A percentile compares a stretch with the other conserved stretches of the same genome.
Conservation (phyloP, 768 basidiomycete genomes). For the Boletus reticulatus region DNA sequence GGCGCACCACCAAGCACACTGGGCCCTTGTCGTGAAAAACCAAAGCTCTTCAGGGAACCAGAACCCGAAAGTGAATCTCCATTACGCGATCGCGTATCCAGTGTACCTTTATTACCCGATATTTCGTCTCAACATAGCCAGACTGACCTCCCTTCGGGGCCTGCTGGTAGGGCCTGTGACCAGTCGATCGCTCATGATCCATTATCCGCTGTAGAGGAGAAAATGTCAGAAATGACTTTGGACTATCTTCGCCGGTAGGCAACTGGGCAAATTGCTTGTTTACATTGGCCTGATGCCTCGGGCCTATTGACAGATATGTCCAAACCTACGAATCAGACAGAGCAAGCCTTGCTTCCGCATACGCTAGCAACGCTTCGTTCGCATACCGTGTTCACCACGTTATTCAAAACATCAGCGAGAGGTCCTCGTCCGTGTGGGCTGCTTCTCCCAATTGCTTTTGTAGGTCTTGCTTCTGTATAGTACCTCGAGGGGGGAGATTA, state of each 20-base stretch:
- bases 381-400: slow-evolving; percentile 25
- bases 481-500: background rate
- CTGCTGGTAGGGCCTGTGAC: background rate
- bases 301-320: slow-evolving; percentile 23
- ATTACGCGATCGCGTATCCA: background rate
- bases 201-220: slow-evolving; percentile 17
- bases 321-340: slow-evolving; percentile 33
- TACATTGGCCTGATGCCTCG: slow-evolving; percentile 1
- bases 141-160: background rate
- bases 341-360: slow-evolving; percentile 32
- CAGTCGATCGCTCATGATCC: background rate
- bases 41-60: slow-evolving; percentile 1
- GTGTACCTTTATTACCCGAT: background rate
- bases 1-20: background rate
- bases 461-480: slow-evolving; percentile 10
- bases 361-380: slow-evolving; percentile 30
- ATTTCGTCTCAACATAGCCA: background rate
- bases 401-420: background rate
- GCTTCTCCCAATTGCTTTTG: slow-evolving; percentile 9
- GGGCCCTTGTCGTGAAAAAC: background rate
- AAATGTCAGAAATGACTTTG: slow-evolving; percentile 30
- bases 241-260: slow-evolving; percentile 30
- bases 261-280: background rate
- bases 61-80: background rate
- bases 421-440: background rate